phyloP scores from a whole-genome alignment of 2,329 filamentous ascomycete genomes.

The Colletotrichum kahawae region DNA sequence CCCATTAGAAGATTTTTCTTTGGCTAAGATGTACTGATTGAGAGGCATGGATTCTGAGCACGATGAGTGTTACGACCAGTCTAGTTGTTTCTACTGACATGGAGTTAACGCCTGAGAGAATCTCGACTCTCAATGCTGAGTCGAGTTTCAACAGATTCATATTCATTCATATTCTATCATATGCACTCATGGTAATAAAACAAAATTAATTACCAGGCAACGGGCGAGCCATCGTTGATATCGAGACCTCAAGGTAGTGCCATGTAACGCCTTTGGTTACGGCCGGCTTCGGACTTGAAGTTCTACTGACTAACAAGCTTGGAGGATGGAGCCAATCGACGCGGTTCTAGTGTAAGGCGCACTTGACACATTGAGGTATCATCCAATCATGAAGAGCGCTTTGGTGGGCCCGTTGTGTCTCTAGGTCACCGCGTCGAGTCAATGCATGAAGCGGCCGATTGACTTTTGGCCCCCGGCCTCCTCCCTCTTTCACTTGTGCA shows the following conservation, averaged over 20 bases:
- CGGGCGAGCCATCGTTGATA: background rate
- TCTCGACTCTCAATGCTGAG: too few species aligned
- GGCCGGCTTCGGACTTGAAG: background rate
- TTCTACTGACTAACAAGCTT: background rate
- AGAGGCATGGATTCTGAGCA: background rate
- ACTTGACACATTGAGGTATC: background rate
- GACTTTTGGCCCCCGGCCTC: background rate
- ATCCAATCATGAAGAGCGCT: background rate
- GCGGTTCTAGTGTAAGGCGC: slow-evolving; percentile 12
- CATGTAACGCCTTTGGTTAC: background rate
- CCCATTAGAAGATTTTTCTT: background rate
- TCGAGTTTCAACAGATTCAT: background rate
- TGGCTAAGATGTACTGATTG: background rate
- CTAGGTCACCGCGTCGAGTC: background rate
- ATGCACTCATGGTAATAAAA: too few species aligned
- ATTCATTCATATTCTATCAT: background rate
- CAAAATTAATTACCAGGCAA: background rate
- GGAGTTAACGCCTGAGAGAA: background rate
- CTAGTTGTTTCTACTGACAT: background rate
- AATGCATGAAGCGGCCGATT: background rate
- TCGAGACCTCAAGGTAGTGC: background rate
- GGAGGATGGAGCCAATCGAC: background rate
- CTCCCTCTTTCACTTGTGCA: background rate
- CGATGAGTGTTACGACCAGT: accelerated
- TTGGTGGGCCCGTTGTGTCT: background rate